Evolutionary conservation across 768 basidiomycete species (phyloP).

Genomic region (Leccinum sublutescens): DNA sequence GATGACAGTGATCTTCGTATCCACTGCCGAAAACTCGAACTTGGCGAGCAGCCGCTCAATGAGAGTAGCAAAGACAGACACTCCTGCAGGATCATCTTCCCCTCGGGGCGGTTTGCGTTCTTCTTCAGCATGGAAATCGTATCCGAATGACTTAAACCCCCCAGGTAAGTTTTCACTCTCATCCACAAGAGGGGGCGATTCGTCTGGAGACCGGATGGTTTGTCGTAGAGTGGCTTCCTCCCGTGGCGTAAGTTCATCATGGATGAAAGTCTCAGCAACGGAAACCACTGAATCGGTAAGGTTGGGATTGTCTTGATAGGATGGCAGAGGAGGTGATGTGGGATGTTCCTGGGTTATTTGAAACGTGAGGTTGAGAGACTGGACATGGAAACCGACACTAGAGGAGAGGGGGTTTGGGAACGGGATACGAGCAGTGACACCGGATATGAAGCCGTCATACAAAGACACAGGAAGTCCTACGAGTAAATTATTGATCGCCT

Average conservation of each 20-base stretch:
- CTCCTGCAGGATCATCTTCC: constrained; percentile 67
- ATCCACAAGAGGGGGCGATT: constrained; percentile 29
- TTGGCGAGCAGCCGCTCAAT: constrained; percentile 76
- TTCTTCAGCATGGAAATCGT: constrained; percentile 34
- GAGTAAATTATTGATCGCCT: constrained; percentile 81
- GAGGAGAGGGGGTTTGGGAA: constrained; percentile 84
- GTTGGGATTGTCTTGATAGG: constrained; percentile 34
- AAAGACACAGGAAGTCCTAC: constrained; percentile 64
- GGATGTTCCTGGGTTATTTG: constrained; percentile 37
- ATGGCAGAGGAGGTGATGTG: constrained; percentile 9
- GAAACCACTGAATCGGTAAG: constrained; percentile 78
- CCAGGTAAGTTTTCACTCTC: constrained; percentile 58
- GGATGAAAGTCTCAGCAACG: constrained; percentile 84
- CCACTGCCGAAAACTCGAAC: constrained; percentile 72
- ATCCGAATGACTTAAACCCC: constrained; percentile 56
- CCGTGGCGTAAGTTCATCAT: constrained; percentile 69
- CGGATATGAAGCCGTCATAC: constrained; percentile 68
- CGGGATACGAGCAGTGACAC: constrained; percentile 76
- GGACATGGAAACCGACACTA: constrained; percentile 65
- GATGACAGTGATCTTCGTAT: constrained; percentile 68
- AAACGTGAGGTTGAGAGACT: constrained; percentile 68
- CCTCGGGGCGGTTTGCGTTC: constrained; percentile 25
- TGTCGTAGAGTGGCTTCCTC: constrained; percentile 72
- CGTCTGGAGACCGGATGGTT: constrained; percentile 55
- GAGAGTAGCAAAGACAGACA: constrained; percentile 77